Percentiles rank a stretch among this genome's conserved stretches.
These are phyloP conservation scores for Paraphoma sp. DNA, from an alignment of 2,329 filamentous ascomycete genomes.

Conservation along the genomic window DNA sequence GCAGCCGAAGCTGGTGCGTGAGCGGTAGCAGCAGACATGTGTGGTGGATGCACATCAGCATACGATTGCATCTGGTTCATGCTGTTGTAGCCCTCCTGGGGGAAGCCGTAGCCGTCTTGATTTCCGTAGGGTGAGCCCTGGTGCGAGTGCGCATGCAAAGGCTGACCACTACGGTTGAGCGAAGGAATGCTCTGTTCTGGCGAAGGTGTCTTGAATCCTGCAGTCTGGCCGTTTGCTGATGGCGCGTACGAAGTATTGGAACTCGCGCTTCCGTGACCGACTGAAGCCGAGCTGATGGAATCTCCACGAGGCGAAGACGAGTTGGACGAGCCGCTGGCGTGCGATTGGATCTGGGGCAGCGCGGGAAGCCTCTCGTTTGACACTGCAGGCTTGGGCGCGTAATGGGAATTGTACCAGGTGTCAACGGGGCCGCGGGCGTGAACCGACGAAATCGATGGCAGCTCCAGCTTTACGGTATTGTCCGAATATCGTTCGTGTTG, in stretches of 20 bases:
- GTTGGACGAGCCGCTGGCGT: constrained; percentile 70
- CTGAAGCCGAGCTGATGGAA: constrained; percentile 69
- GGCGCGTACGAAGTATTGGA: constrained; percentile 64
- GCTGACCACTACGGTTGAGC: constrained; percentile 43
- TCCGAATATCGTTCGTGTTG: constrained; percentile 12
- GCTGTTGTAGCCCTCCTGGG: constrained; percentile 52
- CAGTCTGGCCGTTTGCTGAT: constrained; percentile 57
- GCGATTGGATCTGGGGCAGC: constrained; percentile 71
- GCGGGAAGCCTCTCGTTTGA: constrained; percentile 78
- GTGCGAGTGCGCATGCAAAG: constrained; percentile 47
- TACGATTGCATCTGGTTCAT: constrained; percentile 88
- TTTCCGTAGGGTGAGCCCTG: constrained; percentile 49
- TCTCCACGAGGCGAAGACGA: constrained; percentile 77
- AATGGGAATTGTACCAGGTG: constrained; percentile 73
- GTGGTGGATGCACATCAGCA: constrained; percentile 80
- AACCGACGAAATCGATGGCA: constrained; percentile 84
- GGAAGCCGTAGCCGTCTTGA: constrained; percentile 48
- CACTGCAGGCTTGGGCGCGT: constrained; percentile 67
- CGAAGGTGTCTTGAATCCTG: constrained; percentile 79
- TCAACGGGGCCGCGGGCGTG: constrained; percentile 80
- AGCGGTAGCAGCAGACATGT: constrained; percentile 79
- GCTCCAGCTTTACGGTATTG: constrained; percentile 91
- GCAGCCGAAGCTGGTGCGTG: constrained; percentile 79
- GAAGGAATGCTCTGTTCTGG: constrained; percentile 66
- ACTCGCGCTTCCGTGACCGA: constrained; percentile 57